Base-by-base conservation (phyloP, 2,329 filamentous ascomycete species). In the Paecilomyces sp. region DNA sequence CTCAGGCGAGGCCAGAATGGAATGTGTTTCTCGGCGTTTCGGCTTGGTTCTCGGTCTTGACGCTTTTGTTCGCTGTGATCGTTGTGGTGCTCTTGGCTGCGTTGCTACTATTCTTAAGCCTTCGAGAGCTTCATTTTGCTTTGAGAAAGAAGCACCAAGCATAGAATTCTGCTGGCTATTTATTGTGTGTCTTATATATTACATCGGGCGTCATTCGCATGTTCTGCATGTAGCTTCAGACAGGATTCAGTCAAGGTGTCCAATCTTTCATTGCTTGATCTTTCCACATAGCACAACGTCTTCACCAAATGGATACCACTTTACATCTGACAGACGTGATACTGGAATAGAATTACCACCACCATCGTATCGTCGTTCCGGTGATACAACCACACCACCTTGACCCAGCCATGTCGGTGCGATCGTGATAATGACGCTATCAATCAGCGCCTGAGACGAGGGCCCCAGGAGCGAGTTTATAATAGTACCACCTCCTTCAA, bases 371-470 rank as follows among this genome's bases (percentile, higher is more conserved):
- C 79, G 80, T 57, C 84, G 77, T 6, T 82, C 76, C 1, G 92
- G 92, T 52, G 85, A 88, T 0, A 96, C 90, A 6, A 87, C 82
- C 9, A 96, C 90, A 3, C 91, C 91, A 2, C 90, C 91, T 61
- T 83, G 81, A 0, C 92, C 92, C 22, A 97, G 79, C 87, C 91
- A 97, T 0, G 86, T 91, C 3, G 92, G 92, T 1, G 92, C 91
- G 68, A 97, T 87, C 0, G 93, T 97, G 55, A 97, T 80, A 68
- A 97, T 89, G 53, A 96, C 87, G 2, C 87, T 87, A 68, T 90
- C 82, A 28, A 95, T 78, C 3, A 91, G 73, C 3, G 67, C 61
- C 33, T 84, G 79, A 63, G 83, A 83, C 1, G 72, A 71, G 6
- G 41, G 41, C 8, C n/a, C 41, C 1, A 97, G 80, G 3, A 97